Base-by-base conservation (phyloP, 2,329 filamentous ascomycete genomes). In the Pseudonectria foliicola region DNA sequence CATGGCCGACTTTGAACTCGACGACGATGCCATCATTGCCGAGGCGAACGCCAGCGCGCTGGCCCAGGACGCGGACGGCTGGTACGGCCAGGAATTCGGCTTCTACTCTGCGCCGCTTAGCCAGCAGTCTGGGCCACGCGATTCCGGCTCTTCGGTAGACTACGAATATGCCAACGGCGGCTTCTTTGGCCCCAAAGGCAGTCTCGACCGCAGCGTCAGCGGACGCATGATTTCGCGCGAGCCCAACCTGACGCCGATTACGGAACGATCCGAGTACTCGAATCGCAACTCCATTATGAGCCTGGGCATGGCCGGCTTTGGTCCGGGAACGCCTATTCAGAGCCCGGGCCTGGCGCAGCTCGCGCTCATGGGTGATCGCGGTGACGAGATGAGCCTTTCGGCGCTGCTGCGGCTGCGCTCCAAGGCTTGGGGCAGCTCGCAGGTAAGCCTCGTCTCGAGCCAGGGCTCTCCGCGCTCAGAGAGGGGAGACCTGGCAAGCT, bases 71-170 rank as follows among this genome's bases (percentile, higher is more conserved):
- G 82, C 82, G 6, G 90, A 95, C 44, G 90, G 87, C 1, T 93
- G 92, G 66, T 98, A 98, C 54, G 92, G 92, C 0, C 82, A 88
- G 48, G 92, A 98, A 57, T 98, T 98, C 54, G 89, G 88, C 1
- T 98, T 98, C 59, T 98, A 95, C 57, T 87, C 89, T 1, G 67
- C 70, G 2, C 73, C 76, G 1, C 46, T 62, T 5, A 56, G 56
- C 12, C 57, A 63, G 10, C 61, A 60, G 26, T 57, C 68, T 30
- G 69, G 67, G 13, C 66, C 63, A 21, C 63, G 64, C 36, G 65
- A 66, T 26, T 62, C 68, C 6, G 64, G 39, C 13, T 29, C 39
- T 6, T 45, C 53, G 6, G 31, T 52, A 25, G 55, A 65, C 7
- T 71, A 70, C 26, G 66, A 83, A 35, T 85, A 82, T 48, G 73